Conservation (phyloP, 169 alveolate genomes). For the Eimeria mitis region DNA sequence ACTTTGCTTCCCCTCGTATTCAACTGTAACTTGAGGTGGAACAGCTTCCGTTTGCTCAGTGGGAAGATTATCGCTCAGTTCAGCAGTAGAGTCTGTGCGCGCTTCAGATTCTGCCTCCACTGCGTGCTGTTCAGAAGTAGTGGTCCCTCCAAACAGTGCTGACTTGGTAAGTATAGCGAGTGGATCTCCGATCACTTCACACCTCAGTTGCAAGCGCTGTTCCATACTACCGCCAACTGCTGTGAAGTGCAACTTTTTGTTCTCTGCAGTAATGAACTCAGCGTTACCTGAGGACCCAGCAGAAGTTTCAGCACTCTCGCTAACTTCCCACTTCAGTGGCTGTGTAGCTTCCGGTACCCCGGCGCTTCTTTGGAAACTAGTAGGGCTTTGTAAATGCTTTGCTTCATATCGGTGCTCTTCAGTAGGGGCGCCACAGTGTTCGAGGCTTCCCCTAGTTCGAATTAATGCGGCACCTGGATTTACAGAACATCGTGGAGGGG, state of each 20-base stretch:
- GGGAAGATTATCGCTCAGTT: background rate
- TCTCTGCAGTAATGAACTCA: background rate
- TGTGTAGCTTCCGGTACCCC: background rate
- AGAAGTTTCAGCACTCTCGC: background rate
- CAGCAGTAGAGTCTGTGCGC: background rate
- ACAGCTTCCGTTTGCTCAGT: background rate
- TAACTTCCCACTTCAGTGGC: conserved; percentile 46
- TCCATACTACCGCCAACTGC: conserved; percentile 52
- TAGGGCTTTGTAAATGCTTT: background rate
- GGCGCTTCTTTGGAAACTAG: background rate
- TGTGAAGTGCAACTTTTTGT: conserved; percentile 19
- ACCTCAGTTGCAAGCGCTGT: conserved; percentile 58
- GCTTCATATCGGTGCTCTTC: background rate
- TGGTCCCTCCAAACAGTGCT: background rate
- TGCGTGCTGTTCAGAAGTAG: background rate
- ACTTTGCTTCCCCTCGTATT: background rate
- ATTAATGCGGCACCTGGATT: background rate
- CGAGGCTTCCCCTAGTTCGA: background rate
- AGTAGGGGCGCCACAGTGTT: background rate
- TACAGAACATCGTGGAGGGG: background rate
- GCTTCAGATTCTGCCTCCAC: background rate
- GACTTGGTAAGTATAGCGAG: background rate
- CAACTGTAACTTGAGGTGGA: background rate
- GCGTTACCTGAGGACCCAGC: background rate
- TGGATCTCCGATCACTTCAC: conserved; percentile 53